Evolutionary conservation across 2,329 filamentous ascomycete species (phyloP).

Genomic region (Claviceps capensis): DNA sequence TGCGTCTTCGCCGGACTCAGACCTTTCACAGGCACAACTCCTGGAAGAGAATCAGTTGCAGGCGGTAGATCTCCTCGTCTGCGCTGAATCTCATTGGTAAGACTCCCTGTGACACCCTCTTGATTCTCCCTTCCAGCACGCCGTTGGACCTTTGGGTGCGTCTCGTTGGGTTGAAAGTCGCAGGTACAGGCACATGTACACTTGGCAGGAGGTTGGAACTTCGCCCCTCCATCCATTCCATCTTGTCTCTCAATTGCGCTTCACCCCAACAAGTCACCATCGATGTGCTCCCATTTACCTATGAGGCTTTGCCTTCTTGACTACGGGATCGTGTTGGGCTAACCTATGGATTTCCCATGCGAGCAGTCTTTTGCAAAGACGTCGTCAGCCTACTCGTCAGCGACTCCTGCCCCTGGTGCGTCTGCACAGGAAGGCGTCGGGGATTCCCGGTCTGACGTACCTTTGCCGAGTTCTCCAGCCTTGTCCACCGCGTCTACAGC

Average conservation of each 20-base stretch:
- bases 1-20: constrained; percentile 11
- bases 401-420: constrained; percentile 44
- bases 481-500: constrained; percentile 50
- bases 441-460: constrained; percentile 21
- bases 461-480: constrained; percentile 39
- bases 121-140: not conserved
- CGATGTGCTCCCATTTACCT: not conserved
- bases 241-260: not conserved
- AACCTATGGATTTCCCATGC: constrained; percentile 9
- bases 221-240: not conserved
- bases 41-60: constrained; percentile 41
- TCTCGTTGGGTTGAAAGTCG: not conserved
- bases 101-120: constrained; percentile 9
- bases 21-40: constrained; percentile 11
- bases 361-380: constrained; percentile 34
- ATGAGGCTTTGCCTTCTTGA: not conserved
- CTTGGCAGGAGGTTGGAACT: not conserved
- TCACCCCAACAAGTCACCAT: not conserved
- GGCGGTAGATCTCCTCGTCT: constrained; percentile 44
- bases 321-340: constrained; percentile 9
- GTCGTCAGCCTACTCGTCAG: constrained; percentile 38
- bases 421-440: constrained; percentile 43
- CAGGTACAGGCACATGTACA: not conserved
- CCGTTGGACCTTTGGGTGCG: not conserved
- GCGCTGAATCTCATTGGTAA: constrained; percentile 47